A percentile compares a stretch with the other conserved stretches of the same genome.
Evolutionary conservation across 768 basidiomycete species (phyloP).

Genomic region (Auricularia cornea): DNA sequence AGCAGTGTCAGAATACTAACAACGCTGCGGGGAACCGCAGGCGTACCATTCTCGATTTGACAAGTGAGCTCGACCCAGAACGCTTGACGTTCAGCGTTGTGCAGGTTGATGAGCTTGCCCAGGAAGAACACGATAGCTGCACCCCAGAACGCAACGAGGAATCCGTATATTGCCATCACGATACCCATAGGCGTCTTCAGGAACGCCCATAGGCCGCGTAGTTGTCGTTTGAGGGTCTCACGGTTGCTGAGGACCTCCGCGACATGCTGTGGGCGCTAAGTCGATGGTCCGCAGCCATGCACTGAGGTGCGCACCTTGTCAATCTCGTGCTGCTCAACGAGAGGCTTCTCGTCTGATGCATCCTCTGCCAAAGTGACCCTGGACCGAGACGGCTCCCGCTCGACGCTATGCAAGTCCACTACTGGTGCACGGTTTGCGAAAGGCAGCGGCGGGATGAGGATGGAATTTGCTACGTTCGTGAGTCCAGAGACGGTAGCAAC

Average conservation of each 20-base stretch:
- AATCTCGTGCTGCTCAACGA: slow-evolving; percentile 12
- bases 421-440: slow-evolving; percentile 19
- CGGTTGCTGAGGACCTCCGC: slow-evolving; percentile 61
- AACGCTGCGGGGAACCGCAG: background rate
- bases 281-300: background rate
- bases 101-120: slow-evolving; percentile 57
- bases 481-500: slow-evolving; percentile 34
- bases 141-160: slow-evolving; percentile 82
- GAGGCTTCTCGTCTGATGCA: background rate
- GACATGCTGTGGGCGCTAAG: slow-evolving; percentile 63
- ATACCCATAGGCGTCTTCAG: slow-evolving; percentile 67
- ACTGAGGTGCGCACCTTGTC: background rate
- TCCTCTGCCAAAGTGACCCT: background rate
- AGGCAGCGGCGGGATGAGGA: slow-evolving; percentile 44
- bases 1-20: slow-evolving; percentile 10
- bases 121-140: slow-evolving; percentile 73
- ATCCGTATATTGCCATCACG: slow-evolving; percentile 67
- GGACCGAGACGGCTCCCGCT: slow-evolving; percentile 41
- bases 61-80: slow-evolving; percentile 77
- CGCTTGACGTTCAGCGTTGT: slow-evolving; percentile 59
- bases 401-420: slow-evolving; percentile 60
- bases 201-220: slow-evolving; percentile 73
- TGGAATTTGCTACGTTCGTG: slow-evolving; percentile 72
- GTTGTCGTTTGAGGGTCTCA: slow-evolving; percentile 44
- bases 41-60: slow-evolving; percentile 64